phyloP scores from a whole-genome alignment of 805 yeast species.

The Cyberlindnera xishuangbannaensis region DNA sequence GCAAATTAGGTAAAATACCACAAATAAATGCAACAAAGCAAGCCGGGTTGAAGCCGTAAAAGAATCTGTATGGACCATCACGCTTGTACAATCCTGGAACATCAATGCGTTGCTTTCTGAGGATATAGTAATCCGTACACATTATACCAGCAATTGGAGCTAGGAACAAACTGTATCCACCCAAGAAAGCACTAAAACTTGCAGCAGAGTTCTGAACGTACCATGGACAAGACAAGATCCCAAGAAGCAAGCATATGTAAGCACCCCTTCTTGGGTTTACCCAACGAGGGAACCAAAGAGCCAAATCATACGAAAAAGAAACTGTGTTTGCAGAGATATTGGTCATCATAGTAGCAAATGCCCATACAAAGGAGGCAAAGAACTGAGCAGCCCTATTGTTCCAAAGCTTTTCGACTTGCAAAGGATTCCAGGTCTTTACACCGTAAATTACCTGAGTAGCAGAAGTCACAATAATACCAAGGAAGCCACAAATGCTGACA shows the following conservation, averaged over 20 bases:
- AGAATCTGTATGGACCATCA: conserved; percentile 43
- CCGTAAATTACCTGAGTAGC: conserved; percentile 33
- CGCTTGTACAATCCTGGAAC: conserved; percentile 56
- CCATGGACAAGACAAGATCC: conserved; percentile 76
- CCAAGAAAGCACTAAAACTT: conserved; percentile 65
- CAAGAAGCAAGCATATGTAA: conserved; percentile 60
- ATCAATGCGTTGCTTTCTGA: conserved; percentile 62
- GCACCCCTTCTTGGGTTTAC: conserved; percentile 58
- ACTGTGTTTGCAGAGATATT: conserved; percentile 66
- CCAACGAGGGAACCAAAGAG: conserved; percentile 52
- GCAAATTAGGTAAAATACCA: conserved; percentile 34
- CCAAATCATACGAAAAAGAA: conserved; percentile 52
- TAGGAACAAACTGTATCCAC: conserved; percentile 74
- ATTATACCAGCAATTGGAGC: conserved; percentile 75
- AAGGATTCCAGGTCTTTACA: conserved; percentile 39
- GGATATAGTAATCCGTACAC: conserved; percentile 49
- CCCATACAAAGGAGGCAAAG: conserved; percentile 20
- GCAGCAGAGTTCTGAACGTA: conserved; percentile 46
- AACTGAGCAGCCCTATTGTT: conserved; percentile 23
- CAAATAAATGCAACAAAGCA: conserved; percentile 59
- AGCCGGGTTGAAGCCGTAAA: conserved; percentile 73
- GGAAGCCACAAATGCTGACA: conserved; percentile 26
- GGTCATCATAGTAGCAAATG: conserved; percentile 45
- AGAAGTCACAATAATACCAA: conserved; percentile 31
- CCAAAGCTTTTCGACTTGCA: conserved; percentile 33